Conservation (phyloP, 257 asterid genomes). For the Scutellaria minor region DNA sequence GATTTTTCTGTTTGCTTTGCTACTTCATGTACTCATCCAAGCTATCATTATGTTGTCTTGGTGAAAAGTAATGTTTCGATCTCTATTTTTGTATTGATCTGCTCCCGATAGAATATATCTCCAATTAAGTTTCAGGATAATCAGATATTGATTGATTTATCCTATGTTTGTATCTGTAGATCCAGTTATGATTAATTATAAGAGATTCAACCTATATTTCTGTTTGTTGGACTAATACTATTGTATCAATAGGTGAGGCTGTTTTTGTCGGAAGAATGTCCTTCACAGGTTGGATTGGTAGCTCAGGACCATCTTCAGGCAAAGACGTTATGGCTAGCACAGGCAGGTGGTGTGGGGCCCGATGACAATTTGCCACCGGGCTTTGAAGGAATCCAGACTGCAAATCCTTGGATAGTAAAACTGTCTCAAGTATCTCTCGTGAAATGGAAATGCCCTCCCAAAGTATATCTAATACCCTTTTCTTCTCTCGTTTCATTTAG, state of each 20-base stretch:
- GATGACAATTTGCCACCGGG: conserved; percentile 94
- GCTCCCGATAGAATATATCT: conserved; percentile 5
- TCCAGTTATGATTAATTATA: conserved; percentile 9
- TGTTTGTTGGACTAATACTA: conserved; percentile 33
- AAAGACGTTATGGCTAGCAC: conserved; percentile 58
- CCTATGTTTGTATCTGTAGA: conserved; percentile 19
- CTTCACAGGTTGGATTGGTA: conserved; percentile 76
- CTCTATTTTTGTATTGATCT: conserved; percentile 7
- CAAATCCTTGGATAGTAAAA: conserved; percentile 52
- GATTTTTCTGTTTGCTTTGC: not conserved
- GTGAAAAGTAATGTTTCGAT: conserved; percentile 1
- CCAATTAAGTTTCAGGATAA: conserved; percentile 12
- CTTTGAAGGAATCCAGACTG: conserved; percentile 71
- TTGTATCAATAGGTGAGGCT: conserved; percentile 63
- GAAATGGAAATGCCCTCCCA: conserved; percentile 79
- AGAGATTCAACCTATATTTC: conserved; percentile 1
- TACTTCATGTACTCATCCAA: conserved; percentile 14
- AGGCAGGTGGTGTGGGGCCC: conserved; percentile 47
- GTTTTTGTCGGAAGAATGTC: conserved; percentile 82
- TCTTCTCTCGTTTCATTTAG: conserved; percentile 10
- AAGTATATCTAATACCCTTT: conserved; percentile 49
- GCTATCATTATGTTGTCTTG: conserved; percentile 6
- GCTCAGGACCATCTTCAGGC: conserved; percentile 90
- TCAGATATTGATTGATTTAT: not conserved
- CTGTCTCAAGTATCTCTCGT: conserved; percentile 68